Base-by-base conservation (phyloP, 2,329 filamentous ascomycete species). In the Aureobasidium subglaciale region DNA sequence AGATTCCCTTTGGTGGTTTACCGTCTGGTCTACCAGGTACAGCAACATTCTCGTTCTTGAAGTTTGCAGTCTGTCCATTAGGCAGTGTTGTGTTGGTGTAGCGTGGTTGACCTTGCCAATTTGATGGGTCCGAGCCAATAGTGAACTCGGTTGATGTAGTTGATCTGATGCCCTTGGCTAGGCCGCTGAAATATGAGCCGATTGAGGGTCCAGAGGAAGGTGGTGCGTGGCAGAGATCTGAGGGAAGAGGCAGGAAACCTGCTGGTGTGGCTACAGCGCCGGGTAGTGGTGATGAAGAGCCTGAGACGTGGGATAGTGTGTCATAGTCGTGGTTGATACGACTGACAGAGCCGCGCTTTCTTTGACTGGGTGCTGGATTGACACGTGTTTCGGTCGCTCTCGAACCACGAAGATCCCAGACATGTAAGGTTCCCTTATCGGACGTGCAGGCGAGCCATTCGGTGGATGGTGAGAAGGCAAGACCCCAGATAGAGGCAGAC, bases 361-460 rank as follows among this genome's bases (percentile, higher is more conserved):
- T 32, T 37, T 58, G 63, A n/a, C 57, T 58, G 42, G 57, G 58
- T 35, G 56, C 58, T 56, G 55, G 57, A 11, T 62, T 61, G 57
- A 66, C 66, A 4, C 63, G 61, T 32, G 63, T 57, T 30, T 67
- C 68, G 61, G 64, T 32, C 72, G 71, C 52, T 71, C 68, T 48
- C 8, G 76, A 73, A 58, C 81, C 79, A 4, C 86, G 86, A 1
- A 96, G 78, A 65, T 97, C 90, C 67, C 96, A 99, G 34, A 99
- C 81, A 71, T 99, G 93, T 10, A 99, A 78, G 0, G 91, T 99
- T 5, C 89, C 91, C 72, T 97, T 99, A 76, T 99, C 93, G 1
- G 91, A 96, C 1, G 92, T 97, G 59, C 90, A 92, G 24, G 93
- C 93, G 10, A 97, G 79, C 66, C 90, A 80, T 40, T 79, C 82